Percentiles rank a stretch among this genome's conserved stretches.
These are phyloP conservation scores for Candida sakaeoensis DNA, from an alignment of 805 yeast species.

Conservation along the genomic window DNA sequence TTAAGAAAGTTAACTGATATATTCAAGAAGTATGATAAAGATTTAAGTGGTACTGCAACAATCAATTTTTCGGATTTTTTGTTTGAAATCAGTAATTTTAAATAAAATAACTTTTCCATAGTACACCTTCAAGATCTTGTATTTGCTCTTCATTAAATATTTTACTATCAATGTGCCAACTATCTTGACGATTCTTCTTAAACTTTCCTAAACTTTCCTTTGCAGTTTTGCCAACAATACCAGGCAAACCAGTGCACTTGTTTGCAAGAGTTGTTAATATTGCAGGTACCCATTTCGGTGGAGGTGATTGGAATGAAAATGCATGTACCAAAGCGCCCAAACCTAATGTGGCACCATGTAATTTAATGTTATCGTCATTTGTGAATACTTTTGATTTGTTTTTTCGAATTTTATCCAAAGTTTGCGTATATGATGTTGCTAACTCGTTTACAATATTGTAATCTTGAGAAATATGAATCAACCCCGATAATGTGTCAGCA, in stretches of 20 bases:
- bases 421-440: slow-evolving; percentile 25
- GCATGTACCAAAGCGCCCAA: slow-evolving; percentile 86
- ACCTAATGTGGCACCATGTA: slow-evolving; percentile 88
- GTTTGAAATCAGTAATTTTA: slow-evolving; percentile 44
- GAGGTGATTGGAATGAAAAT: slow-evolving; percentile 86
- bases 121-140: slow-evolving; percentile 89
- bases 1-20: slow-evolving; percentile 72
- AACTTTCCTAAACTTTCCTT: slow-evolving; percentile 78
- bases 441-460: slow-evolving; percentile 40
- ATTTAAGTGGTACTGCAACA: slow-evolving; percentile 69
- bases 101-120: slow-evolving; percentile 78
- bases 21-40: slow-evolving; percentile 72
- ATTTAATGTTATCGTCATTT: slow-evolving; percentile 38
- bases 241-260: slow-evolving; percentile 68
- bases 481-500: slow-evolving; percentile 70
- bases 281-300: slow-evolving; percentile 85
- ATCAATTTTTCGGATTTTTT: slow-evolving; percentile 64
- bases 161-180: slow-evolving; percentile 88
- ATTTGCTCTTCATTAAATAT: slow-evolving; percentile 74
- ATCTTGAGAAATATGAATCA: slow-evolving; percentile 61
- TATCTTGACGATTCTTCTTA: slow-evolving; percentile 88
- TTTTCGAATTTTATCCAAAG: slow-evolving; percentile 38
- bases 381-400: slow-evolving; percentile 31
- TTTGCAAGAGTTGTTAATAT: slow-evolving; percentile 67
- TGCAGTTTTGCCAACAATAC: slow-evolving; percentile 78